Base-by-base conservation (phyloP, 345 rosid genomes). In the Eucalyptus marginata region DNA sequence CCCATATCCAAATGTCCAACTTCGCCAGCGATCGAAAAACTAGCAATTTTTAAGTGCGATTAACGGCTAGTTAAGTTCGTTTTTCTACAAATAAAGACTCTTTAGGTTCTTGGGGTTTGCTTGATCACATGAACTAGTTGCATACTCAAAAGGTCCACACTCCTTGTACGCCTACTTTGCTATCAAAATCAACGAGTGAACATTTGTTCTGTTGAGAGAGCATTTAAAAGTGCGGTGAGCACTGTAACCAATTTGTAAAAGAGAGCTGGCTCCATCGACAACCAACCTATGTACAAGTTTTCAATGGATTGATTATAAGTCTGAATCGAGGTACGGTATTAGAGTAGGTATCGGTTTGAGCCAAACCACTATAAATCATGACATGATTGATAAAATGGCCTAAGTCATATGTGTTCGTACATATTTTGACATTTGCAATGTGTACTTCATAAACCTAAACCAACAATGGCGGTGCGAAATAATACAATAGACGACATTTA, bases 311-410 rank as follows among this genome's bases (percentile, higher is more conserved):
- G 24, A 68, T 4, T 17, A 24, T 8, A 17, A 31, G 43, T 4
- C 43, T 10, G 0, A 1, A 33, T 68, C 7, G 12, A 33, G 7
- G 2, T 68, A 1, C 3, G 2, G 43, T 18, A 31, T 9, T 2
- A 2, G 13, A 68, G 24, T 17, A 33, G 24, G 24, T 7, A 68
- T 68, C 20, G 0, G 2, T 64, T 64, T 33, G 4, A 68, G 24
- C 0, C 24, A 5, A 33, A 68, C 0, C 13, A 1, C 0, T 31
- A 33, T 17, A 33, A 31, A 68, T 31, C 0, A 33, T 31, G 3
- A 68, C 43, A 5, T 68, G 80, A 3, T 17, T 9, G 24, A 68
- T 68, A 68, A 68, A 33, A 0, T 2, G 36, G 44, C 44, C 11
- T 66, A 62, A 14, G 5, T 4, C 24, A 16, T 17, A 33, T 10